Percentiles rank a stretch among this genome's conserved stretches.
These are phyloP conservation scores for Verbena officinalis DNA, from an alignment of 257 asterid species.

Conservation along the genomic window DNA sequence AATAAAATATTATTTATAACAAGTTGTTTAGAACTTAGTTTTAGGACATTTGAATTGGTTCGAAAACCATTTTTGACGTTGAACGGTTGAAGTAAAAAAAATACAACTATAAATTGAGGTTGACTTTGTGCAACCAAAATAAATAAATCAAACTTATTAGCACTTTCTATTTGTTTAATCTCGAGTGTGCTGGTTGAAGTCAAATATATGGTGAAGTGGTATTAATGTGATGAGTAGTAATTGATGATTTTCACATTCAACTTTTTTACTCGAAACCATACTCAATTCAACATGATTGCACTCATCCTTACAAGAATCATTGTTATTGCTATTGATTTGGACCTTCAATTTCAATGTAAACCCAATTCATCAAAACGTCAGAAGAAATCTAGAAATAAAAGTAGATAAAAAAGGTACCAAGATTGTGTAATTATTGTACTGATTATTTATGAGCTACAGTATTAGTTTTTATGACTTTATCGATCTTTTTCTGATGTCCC, in stretches of 20 bases:
- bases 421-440: constrained; percentile 19
- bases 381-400: constrained; percentile 14
- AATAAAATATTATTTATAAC: no score
- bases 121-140: no score
- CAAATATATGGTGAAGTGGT: not conserved
- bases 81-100: no score
- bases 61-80: no score
- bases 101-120: no score
- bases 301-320: not conserved
- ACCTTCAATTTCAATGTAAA: not conserved
- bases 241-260: not conserved
- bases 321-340: no score
- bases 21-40: no score
- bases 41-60: no score
- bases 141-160: no score
- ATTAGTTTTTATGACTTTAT: not conserved
- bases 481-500: not conserved
- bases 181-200: not conserved
- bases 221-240: not conserved
- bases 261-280: not conserved
- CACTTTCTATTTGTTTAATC: no score
- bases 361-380: constrained; percentile 15
- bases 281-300: not conserved
- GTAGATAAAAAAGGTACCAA: constrained; percentile 15
- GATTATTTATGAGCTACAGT: constrained; percentile 18